Base-by-base conservation (phyloP, 129 eudicot genomes). In the Sambucus nigra region DNA sequence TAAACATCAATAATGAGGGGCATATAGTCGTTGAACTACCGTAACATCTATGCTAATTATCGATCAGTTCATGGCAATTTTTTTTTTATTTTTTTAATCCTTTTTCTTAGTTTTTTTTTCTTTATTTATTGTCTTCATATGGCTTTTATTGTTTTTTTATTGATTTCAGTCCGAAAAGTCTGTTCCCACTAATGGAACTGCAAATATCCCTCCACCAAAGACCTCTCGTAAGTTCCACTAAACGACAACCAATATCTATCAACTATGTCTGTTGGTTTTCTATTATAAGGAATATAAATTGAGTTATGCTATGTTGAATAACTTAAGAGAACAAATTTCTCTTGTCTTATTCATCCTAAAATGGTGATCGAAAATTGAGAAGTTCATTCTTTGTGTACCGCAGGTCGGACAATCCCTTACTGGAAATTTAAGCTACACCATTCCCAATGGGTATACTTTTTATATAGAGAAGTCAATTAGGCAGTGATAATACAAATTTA, bases 151-250 rank as follows among this genome's bases (percentile, higher is more conserved):
- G 45, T 46, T 45, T 46, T n/a, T 46, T 60, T 73, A 56, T 62
- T 64, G 54, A 17, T 53, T 41, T 69, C 63, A 88, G 94, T 41
- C 82, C 52, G 58, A 18, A 47, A 88, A 88, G 64, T 31, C 65
- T 25, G 32, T 51, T 42, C 16, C 56, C 14, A 44, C 52, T 8
- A 47, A 75, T 51, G 85, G 65, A 73, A 35, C 40, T 52, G 76
- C 61, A 35, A 60, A 63, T 6, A 51, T 46, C 11, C 53, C 76
- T 41, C 55, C 57, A 64, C 39, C 63, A 89, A 82, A 25, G 73
- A 69, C 25, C 41, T 64, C 10, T 47, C n/a, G 96, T 87, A 74
- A 57, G 96, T 77, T 57, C 44, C 61, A 52, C 24, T 40, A 21
- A 56, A 35, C 28, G 40, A 31, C 47, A 19, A 33, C 4, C 27